Evolutionary conservation across 805 yeast genomes (phyloP), one percentile per base, ranked within the genome.

Genomic region (Yamadazyma paraphyllophila): DNA sequence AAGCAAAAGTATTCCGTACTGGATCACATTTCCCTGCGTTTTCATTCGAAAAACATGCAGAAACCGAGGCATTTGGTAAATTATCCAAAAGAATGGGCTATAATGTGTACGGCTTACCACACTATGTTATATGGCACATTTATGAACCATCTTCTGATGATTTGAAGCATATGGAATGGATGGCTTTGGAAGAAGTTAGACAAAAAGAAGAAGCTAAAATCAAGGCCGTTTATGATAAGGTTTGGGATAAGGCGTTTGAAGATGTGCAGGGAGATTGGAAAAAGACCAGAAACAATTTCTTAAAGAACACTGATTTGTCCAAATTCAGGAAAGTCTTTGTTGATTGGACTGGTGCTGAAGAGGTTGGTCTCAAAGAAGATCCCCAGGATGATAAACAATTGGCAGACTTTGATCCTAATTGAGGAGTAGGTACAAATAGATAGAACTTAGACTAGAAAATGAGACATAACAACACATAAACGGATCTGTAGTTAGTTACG

Each of bases 21-120:
- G 99, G 99, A 10, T 83, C 95, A 2, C 95, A 89, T 68, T 92
- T 91, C 77, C 98, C 99, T 8, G 98, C 97, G 1, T 92, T 92
- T 62, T 88, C 97, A 31, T 92, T 89, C 66, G 87, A 88, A 65
- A 89, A 88, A 57, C 98, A 94, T 63, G 99, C 98, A 3, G 99
- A 92, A 63, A 92, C 98, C 1, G 98, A 94, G 67, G 98, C 96
- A 0, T 92, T 94, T 65, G 99, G 96, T 37, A 90, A 88, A 61
- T 75, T 92, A 74, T 81, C 88, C 55, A 83, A 88, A 54, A 73
- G 84, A 51, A 88, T 92, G 96, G 91, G 92, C 4, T 88, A 78
- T 62, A 74, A 83, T 17, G 97, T 92, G 17, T 77, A 84, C 49
- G 98, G 98, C 0, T 74, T 92, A 56, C 96, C 97, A 10, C 97